These are phyloP conservation scores for Sicyos edulis DNA, from an alignment of 306 rosid species.

Conservation along the genomic window DNA sequence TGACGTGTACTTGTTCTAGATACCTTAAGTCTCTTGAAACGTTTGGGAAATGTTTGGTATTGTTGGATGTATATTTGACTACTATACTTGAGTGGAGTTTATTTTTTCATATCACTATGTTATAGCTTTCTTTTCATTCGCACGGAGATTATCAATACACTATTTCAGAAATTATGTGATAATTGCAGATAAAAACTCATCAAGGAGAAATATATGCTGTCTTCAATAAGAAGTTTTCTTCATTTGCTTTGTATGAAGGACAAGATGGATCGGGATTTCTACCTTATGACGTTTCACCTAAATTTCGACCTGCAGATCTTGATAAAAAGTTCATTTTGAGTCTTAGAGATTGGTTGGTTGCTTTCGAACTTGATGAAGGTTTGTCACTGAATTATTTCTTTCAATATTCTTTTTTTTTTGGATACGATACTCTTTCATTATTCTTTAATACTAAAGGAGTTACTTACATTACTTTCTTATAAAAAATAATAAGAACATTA, in stretches of 20 bases:
- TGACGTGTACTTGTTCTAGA: neutral
- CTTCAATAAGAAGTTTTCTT: constrained; percentile 44
- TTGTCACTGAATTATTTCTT: constrained; percentile 10
- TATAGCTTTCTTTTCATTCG: neutral
- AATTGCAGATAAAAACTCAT: constrained; percentile 38
- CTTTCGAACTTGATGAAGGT: constrained; percentile 52
- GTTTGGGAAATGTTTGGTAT: neutral
- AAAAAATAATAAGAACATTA: neutral
- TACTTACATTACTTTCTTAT: neutral
- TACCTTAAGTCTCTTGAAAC: neutral
- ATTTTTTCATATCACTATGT: neutral
- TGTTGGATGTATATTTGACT: constrained; percentile 3
- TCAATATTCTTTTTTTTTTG: neutral
- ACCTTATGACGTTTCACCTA: constrained; percentile 50
- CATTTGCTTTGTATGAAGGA: constrained; percentile 61
- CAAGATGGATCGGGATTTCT: constrained; percentile 23
- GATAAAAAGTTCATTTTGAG: constrained; percentile 29
- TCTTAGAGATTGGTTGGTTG: constrained; percentile 55
- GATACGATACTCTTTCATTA: too few relatives aligned
- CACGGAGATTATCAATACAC: neutral
- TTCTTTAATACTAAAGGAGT: neutral
- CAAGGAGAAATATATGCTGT: constrained; percentile 36
- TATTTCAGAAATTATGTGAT: neutral
- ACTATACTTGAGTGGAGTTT: neutral
- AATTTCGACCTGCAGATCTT: constrained; percentile 28